These are phyloP conservation scores for Monosporascus sp. DNA, from an alignment of 2,329 filamentous ascomycete genomes.

Conservation along the genomic window DNA sequence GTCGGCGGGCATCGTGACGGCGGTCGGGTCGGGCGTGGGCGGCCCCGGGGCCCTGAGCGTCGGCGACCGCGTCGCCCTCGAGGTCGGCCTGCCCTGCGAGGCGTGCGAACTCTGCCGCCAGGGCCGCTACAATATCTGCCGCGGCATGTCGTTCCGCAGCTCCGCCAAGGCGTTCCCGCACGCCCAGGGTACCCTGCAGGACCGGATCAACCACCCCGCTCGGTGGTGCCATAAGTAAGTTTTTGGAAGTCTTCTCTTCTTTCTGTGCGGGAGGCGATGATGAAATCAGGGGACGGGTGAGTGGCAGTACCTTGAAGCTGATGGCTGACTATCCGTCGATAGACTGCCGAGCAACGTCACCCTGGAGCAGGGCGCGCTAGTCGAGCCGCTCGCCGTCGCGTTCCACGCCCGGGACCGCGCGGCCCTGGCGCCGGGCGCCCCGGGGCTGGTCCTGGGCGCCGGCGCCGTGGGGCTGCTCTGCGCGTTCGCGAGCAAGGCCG, in stretches of 20 bases:
- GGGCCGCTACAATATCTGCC: conserved; percentile 60
- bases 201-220: conserved; percentile 49
- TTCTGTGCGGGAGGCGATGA: background rate
- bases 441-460: conserved; percentile 53
- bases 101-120: conserved; percentile 41
- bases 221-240: conserved; percentile 50
- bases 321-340: no score
- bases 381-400: conserved; percentile 55
- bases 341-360: conserved; percentile 44
- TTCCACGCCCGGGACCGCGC: conserved; percentile 50
- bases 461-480: conserved; percentile 56
- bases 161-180: conserved; percentile 53
- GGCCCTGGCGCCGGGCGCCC: conserved; percentile 31
- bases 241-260: background rate
- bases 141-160: conserved; percentile 50
- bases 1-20: conserved; percentile 59
- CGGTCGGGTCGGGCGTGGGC: conserved; percentile 54
- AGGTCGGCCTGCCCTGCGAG: conserved; percentile 51
- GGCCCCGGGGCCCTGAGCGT: conserved; percentile 41
- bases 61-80: conserved; percentile 65
- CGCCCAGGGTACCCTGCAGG: conserved; percentile 54
- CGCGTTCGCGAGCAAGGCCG: conserved; percentile 50
- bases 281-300: background rate
- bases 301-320: no score
- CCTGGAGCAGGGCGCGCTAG: conserved; percentile 49